Conservation (phyloP, 768 basidiomycete genomes). For the Strobilomyces confusus region DNA sequence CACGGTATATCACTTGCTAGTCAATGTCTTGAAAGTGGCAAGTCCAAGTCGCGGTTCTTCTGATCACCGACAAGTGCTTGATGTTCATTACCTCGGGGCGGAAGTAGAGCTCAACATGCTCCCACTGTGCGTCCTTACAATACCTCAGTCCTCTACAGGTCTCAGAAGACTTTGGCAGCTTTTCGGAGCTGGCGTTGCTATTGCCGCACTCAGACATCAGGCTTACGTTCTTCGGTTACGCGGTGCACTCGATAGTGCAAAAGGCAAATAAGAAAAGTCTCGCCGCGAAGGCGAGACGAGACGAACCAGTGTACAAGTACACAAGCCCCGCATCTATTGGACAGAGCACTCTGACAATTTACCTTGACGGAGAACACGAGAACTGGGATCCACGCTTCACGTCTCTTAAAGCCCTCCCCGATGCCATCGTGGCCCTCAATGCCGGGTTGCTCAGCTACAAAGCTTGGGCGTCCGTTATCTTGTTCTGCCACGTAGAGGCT, state of each 20-base stretch:
- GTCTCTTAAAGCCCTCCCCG: constrained; percentile 27
- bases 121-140: constrained; percentile 33
- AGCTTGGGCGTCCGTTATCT: constrained; percentile 36
- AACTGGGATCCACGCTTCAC: constrained; percentile 25
- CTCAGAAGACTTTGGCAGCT: constrained; percentile 27
- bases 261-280: constrained; percentile 31
- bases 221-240: constrained; percentile 38
- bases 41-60: constrained; percentile 20
- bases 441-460: constrained; percentile 37
- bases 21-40: constrained; percentile 32
- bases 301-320: constrained; percentile 33
- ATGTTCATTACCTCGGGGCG: constrained; percentile 37
- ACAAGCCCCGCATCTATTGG: constrained; percentile 36
- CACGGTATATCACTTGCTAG: constrained; percentile 37
- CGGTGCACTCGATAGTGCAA: constrained; percentile 29
- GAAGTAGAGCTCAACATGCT: constrained; percentile 39
- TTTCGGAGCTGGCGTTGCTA: constrained; percentile 43
- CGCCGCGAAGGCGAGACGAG: constrained; percentile 28
- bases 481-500: constrained; percentile 27
- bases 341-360: constrained; percentile 35
- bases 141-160: neutral
- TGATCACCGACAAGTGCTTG: constrained; percentile 25
- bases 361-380: constrained; percentile 29
- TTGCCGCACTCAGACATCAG: constrained; percentile 43
- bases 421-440: constrained; percentile 41